phyloP scores from a whole-genome alignment of 2,329 filamentous ascomycete species.

The Atkinsonella hypoxylon region DNA sequence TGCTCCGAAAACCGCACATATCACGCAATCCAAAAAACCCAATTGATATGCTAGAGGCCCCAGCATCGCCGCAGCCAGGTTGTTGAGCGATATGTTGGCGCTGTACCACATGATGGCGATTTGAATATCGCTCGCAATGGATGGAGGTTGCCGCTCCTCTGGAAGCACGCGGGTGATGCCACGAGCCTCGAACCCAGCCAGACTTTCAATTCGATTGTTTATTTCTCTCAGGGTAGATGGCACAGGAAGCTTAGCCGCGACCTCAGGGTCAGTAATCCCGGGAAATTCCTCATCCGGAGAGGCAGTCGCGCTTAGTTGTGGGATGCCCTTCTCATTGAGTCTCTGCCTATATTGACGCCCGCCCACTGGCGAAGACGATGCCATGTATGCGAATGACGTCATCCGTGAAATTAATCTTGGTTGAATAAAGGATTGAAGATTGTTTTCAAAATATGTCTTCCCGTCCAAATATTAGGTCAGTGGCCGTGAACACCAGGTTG shows the following conservation, averaged over 20 bases:
- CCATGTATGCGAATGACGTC: background rate
- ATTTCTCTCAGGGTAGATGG: conserved; percentile 4
- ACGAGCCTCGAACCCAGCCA: conserved; percentile 27
- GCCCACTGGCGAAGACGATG: background rate
- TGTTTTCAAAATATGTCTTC: background rate
- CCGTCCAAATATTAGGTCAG: background rate
- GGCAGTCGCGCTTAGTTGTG: background rate
- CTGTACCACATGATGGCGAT: conserved; percentile 31
- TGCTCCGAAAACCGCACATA: conserved; percentile 66
- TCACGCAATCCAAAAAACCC: conserved; percentile 60
- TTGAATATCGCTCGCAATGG: conserved; percentile 23
- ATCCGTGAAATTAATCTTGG: background rate
- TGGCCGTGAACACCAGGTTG: background rate
- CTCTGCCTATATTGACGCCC: background rate
- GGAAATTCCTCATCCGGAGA: background rate
- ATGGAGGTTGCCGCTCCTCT: conserved; percentile 22
- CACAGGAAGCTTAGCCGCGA: background rate
- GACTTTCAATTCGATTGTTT: conserved; percentile 17
- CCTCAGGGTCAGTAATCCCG: background rate
- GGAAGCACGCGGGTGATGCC: conserved; percentile 27
- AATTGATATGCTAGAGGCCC: conserved; percentile 56
- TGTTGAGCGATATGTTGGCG: conserved; percentile 32
- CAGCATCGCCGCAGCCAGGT: conserved; percentile 56
- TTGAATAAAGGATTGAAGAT: background rate
- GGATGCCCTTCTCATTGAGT: background rate